phyloP scores from a whole-genome alignment of 2,329 filamentous ascomycete species.

The Decorospora gaudefroyi region DNA sequence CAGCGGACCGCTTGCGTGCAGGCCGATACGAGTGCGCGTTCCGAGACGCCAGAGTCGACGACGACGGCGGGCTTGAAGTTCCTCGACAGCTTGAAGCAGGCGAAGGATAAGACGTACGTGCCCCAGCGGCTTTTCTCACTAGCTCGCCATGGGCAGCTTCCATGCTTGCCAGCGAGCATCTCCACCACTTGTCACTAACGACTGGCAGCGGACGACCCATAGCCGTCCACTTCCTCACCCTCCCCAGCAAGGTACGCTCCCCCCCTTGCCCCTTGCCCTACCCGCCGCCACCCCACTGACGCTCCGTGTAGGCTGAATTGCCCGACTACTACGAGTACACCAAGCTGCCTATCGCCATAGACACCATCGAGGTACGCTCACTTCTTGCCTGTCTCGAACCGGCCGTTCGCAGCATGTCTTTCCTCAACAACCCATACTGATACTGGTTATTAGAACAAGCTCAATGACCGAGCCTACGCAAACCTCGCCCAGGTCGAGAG shows the following conservation, averaged over 20 bases:
- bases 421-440: background rate
- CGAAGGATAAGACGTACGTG: conserved; percentile 79
- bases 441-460: conserved; percentile 57
- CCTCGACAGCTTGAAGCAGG: conserved; percentile 73
- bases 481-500: conserved; percentile 76
- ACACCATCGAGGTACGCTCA: conserved; percentile 67
- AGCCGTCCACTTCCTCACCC: conserved; percentile 72
- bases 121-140: conserved; percentile 11
- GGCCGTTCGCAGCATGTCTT: too few relatives aligned
- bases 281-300: conserved; percentile 24
- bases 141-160: conserved; percentile 7
- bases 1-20: conserved; percentile 31
- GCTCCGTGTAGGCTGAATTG: conserved; percentile 56
- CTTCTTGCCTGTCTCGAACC: background rate
- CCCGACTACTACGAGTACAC: conserved; percentile 79
- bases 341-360: conserved; percentile 76
- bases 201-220: conserved; percentile 66
- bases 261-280: too few relatives aligned
- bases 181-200: conserved; percentile 25
- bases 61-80: conserved; percentile 73
- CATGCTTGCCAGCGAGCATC: background rate
- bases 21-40: conserved; percentile 32
- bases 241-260: conserved; percentile 61
- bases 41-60: conserved; percentile 69
- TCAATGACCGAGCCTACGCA: conserved; percentile 69